A percentile compares a stretch with the other conserved stretches of the same genome.
Conservation (phyloP, 2,329 filamentous ascomycete genomes). For the Penicillium verrucosum region DNA sequence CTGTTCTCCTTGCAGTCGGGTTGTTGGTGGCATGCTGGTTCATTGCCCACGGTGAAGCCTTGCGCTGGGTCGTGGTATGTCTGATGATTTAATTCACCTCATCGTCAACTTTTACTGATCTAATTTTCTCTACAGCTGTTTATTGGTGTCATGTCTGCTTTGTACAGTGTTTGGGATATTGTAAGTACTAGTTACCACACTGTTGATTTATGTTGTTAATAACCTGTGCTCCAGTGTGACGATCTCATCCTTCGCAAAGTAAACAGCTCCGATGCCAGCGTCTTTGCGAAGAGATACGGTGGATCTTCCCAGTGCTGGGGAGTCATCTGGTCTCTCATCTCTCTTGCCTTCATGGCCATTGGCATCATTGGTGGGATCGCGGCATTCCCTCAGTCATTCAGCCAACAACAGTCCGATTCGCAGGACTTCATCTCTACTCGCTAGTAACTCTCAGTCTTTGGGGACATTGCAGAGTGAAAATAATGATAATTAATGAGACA, state of each 20-base stretch:
- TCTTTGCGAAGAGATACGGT: conserved; percentile 74
- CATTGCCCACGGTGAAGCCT: conserved; percentile 69
- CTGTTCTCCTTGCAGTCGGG: conserved; percentile 66
- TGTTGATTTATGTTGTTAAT: neutral
- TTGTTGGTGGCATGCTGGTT: conserved; percentile 75
- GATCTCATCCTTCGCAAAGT: conserved; percentile 77
- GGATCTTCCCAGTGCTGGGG: conserved; percentile 80
- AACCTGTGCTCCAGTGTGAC: conserved; percentile 56
- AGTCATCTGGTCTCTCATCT: conserved; percentile 72
- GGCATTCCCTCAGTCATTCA: conserved; percentile 68
- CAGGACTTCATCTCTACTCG: conserved; percentile 60
- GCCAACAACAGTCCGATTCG: conserved; percentile 66
- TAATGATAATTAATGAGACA: conserved; percentile 5
- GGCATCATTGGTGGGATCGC: conserved; percentile 75
- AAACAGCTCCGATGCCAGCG: conserved; percentile 73
- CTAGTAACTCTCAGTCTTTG: neutral
- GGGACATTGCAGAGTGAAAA: neutral
- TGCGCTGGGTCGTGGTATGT: conserved; percentile 67
- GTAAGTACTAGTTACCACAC: conserved; percentile 36
- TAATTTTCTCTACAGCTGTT: conserved; percentile 54
- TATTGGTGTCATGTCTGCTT: conserved; percentile 75
- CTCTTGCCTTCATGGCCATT: conserved; percentile 65
- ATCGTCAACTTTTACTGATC: conserved; percentile 1
- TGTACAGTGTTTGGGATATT: conserved; percentile 83
- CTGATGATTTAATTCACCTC: neutral